Percentiles rank a stretch among this genome's conserved stretches.
phyloP scores from a whole-genome alignment of 108 stramenopile species.

The Epithemia pelagica region DNA sequence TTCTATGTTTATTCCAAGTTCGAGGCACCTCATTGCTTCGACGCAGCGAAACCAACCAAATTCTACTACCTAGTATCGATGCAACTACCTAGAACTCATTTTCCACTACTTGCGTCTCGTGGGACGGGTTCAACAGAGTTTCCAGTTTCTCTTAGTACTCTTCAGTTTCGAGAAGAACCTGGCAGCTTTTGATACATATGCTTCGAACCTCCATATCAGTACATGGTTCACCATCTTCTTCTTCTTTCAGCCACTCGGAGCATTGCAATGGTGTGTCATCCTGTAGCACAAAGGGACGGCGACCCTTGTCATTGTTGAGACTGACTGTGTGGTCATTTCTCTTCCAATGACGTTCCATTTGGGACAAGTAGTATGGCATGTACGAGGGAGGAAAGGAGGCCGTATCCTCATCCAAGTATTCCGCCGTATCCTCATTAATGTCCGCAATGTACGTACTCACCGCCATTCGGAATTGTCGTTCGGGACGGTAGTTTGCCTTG shows the following conservation, averaged over 20 bases:
- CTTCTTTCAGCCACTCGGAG: not conserved
- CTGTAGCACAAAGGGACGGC: constrained; percentile 21
- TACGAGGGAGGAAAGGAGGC: constrained; percentile 27
- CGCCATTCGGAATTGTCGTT: constrained; percentile 47
- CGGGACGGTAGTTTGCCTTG: constrained; percentile 51
- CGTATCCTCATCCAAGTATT: constrained; percentile 20
- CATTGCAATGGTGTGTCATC: constrained; percentile 16
- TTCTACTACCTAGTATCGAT: no score
- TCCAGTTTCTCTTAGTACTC: constrained; percentile 18
- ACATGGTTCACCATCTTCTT: constrained; percentile 12
- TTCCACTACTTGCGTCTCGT: no score
- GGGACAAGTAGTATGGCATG: constrained; percentile 20
- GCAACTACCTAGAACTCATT: no score
- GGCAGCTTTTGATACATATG: constrained; percentile 28
- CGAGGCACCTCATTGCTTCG: no score
- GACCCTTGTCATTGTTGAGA: constrained; percentile 35
- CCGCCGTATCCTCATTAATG: constrained; percentile 39
- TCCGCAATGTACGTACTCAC: constrained; percentile 62
- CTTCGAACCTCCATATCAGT: constrained; percentile 16
- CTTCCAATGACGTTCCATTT: constrained; percentile 21
- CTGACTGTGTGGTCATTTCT: constrained; percentile 23
- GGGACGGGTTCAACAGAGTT: constrained; percentile 19
- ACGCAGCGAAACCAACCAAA: no score
- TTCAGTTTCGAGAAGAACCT: constrained; percentile 26
- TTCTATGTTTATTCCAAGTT: no score